A percentile compares a stretch with the other conserved stretches of the same genome.
Evolutionary conservation across 1,284 basidiomycete species (phyloP).

Genomic region (Puccinia polysora): DNA sequence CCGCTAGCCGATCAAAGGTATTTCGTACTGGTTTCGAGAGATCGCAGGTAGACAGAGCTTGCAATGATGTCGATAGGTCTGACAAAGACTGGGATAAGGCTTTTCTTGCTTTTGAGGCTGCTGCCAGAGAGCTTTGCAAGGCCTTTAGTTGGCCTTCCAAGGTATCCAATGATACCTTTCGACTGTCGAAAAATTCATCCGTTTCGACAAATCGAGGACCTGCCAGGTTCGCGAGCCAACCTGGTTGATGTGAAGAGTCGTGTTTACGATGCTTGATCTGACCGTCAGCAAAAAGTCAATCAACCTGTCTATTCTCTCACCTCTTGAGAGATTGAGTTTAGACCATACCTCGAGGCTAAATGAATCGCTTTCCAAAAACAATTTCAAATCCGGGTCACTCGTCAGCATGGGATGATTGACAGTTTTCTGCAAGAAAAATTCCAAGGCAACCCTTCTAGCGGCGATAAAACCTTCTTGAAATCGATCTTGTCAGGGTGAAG

Average conservation of each 20-base stretch:
- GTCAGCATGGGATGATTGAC: conserved; percentile 54
- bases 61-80: conserved; percentile 50
- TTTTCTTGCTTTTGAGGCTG: conserved; percentile 71
- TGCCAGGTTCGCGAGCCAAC: conserved; percentile 68
- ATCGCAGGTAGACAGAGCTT: conserved; percentile 52
- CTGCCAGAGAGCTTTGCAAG: conserved; percentile 76
- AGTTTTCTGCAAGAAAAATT: conserved; percentile 55
- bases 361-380: conserved; percentile 55
- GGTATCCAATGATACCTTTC: conserved; percentile 77
- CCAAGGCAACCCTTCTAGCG: conserved; percentile 53
- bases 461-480: conserved; percentile 55
- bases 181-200: conserved; percentile 95
- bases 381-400: conserved; percentile 54
- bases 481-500: conserved; percentile 48
- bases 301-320: neutral
- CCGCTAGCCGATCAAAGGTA: conserved; percentile 52
- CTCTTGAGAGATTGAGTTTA: neutral
- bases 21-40: conserved; percentile 53
- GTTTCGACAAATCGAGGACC: conserved; percentile 85
- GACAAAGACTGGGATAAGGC: conserved; percentile 53
- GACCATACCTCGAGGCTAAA: conserved; percentile 53
- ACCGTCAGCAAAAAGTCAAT: neutral
- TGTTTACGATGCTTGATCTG: conserved; percentile 78
- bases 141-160: conserved; percentile 82
- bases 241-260: conserved; percentile 57